Evolutionary conservation across 1,139 yeast genomes (phyloP).

Genomic region (Neolecta irregularis): DNA sequence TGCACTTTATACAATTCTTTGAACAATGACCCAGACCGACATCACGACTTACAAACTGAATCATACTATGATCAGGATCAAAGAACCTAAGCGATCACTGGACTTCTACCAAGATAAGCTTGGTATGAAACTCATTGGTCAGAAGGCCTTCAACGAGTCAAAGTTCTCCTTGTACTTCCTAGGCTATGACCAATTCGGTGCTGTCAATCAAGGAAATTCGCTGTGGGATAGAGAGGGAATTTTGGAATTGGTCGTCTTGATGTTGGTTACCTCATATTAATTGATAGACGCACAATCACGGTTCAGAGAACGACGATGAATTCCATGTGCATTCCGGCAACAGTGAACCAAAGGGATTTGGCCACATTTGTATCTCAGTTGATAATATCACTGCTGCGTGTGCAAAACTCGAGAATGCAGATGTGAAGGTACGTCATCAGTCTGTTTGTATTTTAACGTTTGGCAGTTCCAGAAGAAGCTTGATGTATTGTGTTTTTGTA

Average conservation of each 20-base stretch:
- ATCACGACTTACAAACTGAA: slow-evolving; percentile 16
- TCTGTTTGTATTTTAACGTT: too few species aligned
- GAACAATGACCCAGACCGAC: slow-evolving; percentile 16
- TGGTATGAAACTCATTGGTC: slow-evolving; percentile 50
- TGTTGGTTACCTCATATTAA: too few species aligned
- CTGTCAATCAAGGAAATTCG: slow-evolving; percentile 32
- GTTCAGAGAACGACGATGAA: slow-evolving; percentile 41
- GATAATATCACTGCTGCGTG: slow-evolving; percentile 59
- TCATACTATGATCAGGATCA: slow-evolving; percentile 47
- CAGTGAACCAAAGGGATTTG: slow-evolving; percentile 78
- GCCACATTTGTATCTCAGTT: slow-evolving; percentile 80
- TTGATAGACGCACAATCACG: slow-evolving; percentile 58
- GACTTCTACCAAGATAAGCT: slow-evolving; percentile 61
- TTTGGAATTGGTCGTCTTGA: slow-evolving; percentile 9
- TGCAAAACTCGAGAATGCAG: slow-evolving; percentile 34
- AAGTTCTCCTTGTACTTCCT: slow-evolving; percentile 56
- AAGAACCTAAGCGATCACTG: slow-evolving; percentile 60
- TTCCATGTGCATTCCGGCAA: slow-evolving; percentile 63
- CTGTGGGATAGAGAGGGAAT: slow-evolving; percentile 33
- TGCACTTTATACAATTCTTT: too few species aligned
- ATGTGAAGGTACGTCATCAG: too few species aligned
- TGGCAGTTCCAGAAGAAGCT: slow-evolving; percentile 71
- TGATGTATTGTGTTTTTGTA: too few species aligned
- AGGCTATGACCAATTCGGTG: slow-evolving; percentile 36
- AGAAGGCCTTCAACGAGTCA: slow-evolving; percentile 38